Evolutionary conservation across 2,329 filamentous ascomycete genomes (phyloP), one percentile per base, ranked within the genome.

Genomic region (Penicillium brevicompactum): DNA sequence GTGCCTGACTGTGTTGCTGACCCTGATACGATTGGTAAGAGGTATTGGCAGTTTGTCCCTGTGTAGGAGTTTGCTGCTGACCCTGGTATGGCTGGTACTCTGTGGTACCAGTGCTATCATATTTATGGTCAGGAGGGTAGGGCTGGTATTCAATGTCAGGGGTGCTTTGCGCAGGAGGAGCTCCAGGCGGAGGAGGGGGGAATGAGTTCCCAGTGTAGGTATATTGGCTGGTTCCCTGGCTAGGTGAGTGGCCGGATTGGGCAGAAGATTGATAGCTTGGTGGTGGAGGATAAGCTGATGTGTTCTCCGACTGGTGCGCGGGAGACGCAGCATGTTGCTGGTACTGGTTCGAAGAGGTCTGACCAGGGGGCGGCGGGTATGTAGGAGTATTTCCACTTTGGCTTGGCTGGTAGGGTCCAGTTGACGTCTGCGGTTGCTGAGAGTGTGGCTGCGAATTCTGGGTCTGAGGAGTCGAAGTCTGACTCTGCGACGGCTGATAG

Each of bases 171-270:
- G 42, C 58, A 18, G 71, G 67, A 18, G 70, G 65, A 21, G 67
- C 65, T 4, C 73, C 74, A 24, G 72, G 59, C n/a, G 74, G 74
- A 13, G 74, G 74, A 24, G 74, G 74, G 8, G 74, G 73, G 60
- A 72, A 74, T 3, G 73, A 73, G 43, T 71, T 62, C 8, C 69
- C 71, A 48, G 66, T 62, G 56, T 70, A 69, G 18, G 62, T 62
- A 45, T 72, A 68, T 13, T 65, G 66, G 11, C 55, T 37, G 5
- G 53, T 34, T 2, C 50, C 51, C 10, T 63, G 56, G 10, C 49
- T 55, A 4, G 51, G 51, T 1, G 62, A 44, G 8, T 58, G 48
- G 24, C 51, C 49, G 4, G 56, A 40, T 40, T 58, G 57, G n/a
- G 38, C 18, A 13, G 58, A 45, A 1, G 53, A 8, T 21, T 45